Conservation (phyloP, 768 basidiomycete species). For the Tylopilus balloui region DNA sequence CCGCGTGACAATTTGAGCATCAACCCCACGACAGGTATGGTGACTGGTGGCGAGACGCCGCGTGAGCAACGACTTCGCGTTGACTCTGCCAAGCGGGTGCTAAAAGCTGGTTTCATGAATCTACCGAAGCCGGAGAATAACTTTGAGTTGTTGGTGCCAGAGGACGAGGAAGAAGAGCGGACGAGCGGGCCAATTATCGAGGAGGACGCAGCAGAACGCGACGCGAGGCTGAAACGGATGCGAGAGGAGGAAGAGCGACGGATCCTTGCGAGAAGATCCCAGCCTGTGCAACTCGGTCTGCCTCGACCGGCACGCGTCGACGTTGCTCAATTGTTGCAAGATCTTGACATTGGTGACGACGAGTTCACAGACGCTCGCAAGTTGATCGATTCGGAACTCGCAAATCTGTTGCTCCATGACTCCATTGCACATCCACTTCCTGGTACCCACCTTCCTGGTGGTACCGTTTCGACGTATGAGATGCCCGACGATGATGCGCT, state of each 20-base stretch:
- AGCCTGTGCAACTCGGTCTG: constrained; percentile 73
- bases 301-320: constrained; percentile 88
- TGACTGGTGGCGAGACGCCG: constrained; percentile 63
- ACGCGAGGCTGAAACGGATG: constrained; percentile 61
- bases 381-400: constrained; percentile 76
- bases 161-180: constrained; percentile 64
- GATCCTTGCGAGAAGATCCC: constrained; percentile 76
- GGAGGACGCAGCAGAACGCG: constrained; percentile 92
- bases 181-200: constrained; percentile 33
- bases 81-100: constrained; percentile 65
- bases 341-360: constrained; percentile 51
- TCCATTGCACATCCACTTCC: constrained; percentile 83
- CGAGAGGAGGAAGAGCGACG: constrained; percentile 75
- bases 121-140: constrained; percentile 96
- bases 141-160: constrained; percentile 90
- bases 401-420: constrained; percentile 79
- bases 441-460: constrained; percentile 76
- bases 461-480: constrained; percentile 61
- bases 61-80: constrained; percentile 63
- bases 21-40: constrained; percentile 64
- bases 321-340: constrained; percentile 54
- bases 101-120: constrained; percentile 75
- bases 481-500: constrained; percentile 77
- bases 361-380: constrained; percentile 48
- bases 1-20: constrained; percentile 92